phyloP scores from a whole-genome alignment of 2,329 filamentous ascomycete species.

The Penicillium sp. region DNA sequence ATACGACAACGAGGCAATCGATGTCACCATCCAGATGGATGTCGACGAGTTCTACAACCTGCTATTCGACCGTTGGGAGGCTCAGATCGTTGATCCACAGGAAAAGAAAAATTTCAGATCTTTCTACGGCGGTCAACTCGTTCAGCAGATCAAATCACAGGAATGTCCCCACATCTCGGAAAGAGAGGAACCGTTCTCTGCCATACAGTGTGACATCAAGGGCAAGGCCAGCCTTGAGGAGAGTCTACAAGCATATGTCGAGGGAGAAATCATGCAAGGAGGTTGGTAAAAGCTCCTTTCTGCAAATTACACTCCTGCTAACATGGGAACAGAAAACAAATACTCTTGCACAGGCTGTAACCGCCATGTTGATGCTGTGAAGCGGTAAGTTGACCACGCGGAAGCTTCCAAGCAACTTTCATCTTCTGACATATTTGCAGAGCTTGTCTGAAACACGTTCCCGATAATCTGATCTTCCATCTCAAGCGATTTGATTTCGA shows the following conservation, averaged over 20 bases:
- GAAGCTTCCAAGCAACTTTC: background rate
- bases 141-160: constrained; percentile 93
- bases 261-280: constrained; percentile 94
- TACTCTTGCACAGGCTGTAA: constrained; percentile 94
- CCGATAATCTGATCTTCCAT: constrained; percentile 93
- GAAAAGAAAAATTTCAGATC: constrained; percentile 71
- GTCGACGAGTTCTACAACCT: constrained; percentile 97
- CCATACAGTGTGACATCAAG: constrained; percentile 94
- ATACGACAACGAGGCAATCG: constrained; percentile 78
- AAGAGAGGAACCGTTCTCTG: constrained; percentile 83
- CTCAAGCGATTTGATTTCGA: constrained; percentile 63
- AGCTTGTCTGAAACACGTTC: constrained; percentile 86
- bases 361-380: constrained; percentile 86
- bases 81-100: constrained; percentile 66
- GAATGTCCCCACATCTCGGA: constrained; percentile 94
- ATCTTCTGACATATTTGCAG: constrained; percentile 42
- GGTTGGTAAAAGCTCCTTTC: constrained; percentile 45
- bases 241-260: constrained; percentile 90
- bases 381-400: constrained; percentile 55
- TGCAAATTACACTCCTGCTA: constrained; percentile 11
- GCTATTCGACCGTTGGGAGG: constrained; percentile 87
- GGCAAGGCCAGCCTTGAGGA: constrained; percentile 81
- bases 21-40: constrained; percentile 91
- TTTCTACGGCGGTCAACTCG: constrained; percentile 87
- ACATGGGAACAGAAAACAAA: constrained; percentile 70